phyloP scores from a whole-genome alignment of 2,329 filamentous ascomycete genomes.

The Diaporthe sp. region DNA sequence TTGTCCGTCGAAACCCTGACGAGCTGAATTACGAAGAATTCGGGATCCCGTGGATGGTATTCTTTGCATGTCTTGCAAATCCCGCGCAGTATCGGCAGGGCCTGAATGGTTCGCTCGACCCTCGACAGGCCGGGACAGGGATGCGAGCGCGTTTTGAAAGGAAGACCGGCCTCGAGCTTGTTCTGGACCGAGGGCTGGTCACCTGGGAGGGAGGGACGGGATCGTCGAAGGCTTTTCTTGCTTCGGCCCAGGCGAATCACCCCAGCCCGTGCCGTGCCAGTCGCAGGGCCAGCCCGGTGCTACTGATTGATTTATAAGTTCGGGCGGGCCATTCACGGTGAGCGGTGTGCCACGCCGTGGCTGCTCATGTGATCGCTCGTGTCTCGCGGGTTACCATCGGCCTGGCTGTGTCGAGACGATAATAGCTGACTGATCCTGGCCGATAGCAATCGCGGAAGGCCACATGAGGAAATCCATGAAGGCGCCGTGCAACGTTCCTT shows the following conservation, averaged over 20 bases:
- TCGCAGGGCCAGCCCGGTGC: neutral
- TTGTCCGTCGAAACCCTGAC: constrained; percentile 34
- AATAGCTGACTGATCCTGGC: constrained; percentile 1
- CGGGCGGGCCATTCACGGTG: constrained; percentile 28
- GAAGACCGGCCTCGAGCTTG: constrained; percentile 14
- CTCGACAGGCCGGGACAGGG: constrained; percentile 26
- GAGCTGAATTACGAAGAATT: constrained; percentile 33
- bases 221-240: neutral
- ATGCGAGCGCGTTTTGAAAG: neutral
- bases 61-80: constrained; percentile 20
- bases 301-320: constrained; percentile 28
- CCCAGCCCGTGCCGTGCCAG: constrained; percentile 8
- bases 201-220: constrained; percentile 7
- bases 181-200: constrained; percentile 31
- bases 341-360: constrained; percentile 33
- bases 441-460: constrained; percentile 22
- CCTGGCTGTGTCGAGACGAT: constrained; percentile 18
- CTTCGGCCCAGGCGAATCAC: constrained; percentile 25
- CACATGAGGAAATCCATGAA: constrained; percentile 22
- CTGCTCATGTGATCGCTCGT: constrained; percentile 25
- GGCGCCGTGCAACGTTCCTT: constrained; percentile 6
- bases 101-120: constrained; percentile 14
- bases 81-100: constrained; percentile 5
- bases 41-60: constrained; percentile 31
- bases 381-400: constrained; percentile 31